phyloP scores from a whole-genome alignment of 495 filamentous ascomycete species.

The Neurospora terricola region DNA sequence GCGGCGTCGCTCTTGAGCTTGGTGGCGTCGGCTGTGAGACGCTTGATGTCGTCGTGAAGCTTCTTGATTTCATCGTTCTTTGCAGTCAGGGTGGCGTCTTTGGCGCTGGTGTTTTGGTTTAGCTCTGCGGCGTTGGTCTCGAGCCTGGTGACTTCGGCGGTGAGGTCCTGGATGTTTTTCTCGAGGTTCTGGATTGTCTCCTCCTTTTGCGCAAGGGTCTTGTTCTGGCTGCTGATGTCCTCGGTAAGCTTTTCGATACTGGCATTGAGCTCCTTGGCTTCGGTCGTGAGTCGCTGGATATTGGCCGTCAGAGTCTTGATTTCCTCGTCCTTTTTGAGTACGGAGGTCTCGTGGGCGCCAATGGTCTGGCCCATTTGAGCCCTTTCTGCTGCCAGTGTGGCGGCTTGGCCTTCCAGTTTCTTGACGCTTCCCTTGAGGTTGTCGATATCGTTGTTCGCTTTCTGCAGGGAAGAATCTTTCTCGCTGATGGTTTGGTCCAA shows the following conservation, averaged over 20 bases:
- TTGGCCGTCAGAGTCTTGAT: not conserved
- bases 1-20: not conserved
- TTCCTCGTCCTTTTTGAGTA: not conserved
- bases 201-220: not conserved
- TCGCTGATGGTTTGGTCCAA: not conserved
- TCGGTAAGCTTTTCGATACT: not conserved
- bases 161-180: conserved; percentile 63
- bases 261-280: not conserved
- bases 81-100: not conserved
- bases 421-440: not conserved
- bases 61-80: not conserved
- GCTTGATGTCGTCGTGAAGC: not conserved
- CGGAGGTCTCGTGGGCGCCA: not conserved
- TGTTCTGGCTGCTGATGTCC: not conserved
- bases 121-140: not conserved
- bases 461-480: not conserved
- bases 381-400: not conserved
- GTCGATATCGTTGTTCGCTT: not conserved
- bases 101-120: not conserved
- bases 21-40: not conserved
- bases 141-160: conserved; percentile 43
- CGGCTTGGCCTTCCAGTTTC: not conserved
- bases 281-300: not conserved
- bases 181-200: conserved; percentile 44
- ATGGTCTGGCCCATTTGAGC: not conserved